A percentile compares a stretch with the other conserved stretches of the same genome.
These are phyloP conservation scores for Phytomonas francai DNA, from an alignment of 208 protist genomes.

Conservation along the genomic window DNA sequence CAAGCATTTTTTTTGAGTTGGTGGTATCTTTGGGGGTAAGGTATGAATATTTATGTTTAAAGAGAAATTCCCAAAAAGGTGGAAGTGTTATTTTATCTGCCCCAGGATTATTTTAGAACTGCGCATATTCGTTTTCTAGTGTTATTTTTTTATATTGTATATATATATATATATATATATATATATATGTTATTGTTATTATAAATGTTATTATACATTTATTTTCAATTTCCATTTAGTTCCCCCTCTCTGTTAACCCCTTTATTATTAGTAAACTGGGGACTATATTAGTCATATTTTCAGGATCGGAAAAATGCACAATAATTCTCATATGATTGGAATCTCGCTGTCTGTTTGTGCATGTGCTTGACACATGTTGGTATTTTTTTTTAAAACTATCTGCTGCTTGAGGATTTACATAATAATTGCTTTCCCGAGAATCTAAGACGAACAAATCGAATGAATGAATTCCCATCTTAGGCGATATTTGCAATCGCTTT, in stretches of 20 bases:
- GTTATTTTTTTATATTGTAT: constrained; percentile 4
- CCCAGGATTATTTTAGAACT: constrained; percentile 5
- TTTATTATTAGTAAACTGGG: background rate
- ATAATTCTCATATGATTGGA: background rate
- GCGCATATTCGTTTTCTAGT: background rate
- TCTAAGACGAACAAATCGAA: background rate
- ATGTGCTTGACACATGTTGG: background rate
- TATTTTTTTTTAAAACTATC: background rate
- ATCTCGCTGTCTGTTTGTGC: background rate
- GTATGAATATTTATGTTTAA: background rate
- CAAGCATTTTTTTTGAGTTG: constrained; percentile 5
- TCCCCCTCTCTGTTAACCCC: background rate
- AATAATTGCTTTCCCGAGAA: background rate
- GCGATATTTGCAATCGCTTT: background rate
- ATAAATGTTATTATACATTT: constrained; percentile 2
- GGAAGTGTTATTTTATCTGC: background rate
- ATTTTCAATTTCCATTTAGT: constrained; percentile 1
- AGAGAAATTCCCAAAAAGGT: background rate
- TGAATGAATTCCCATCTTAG: background rate
- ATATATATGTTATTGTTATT: background rate
- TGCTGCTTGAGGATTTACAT: background rate
- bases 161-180: background rate
- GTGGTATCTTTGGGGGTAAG: background rate
- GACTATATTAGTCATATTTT: background rate
- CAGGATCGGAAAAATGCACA: background rate